These are phyloP conservation scores for Cornus controversa DNA, from an alignment of 148 eudicot species.

Conservation along the genomic window DNA sequence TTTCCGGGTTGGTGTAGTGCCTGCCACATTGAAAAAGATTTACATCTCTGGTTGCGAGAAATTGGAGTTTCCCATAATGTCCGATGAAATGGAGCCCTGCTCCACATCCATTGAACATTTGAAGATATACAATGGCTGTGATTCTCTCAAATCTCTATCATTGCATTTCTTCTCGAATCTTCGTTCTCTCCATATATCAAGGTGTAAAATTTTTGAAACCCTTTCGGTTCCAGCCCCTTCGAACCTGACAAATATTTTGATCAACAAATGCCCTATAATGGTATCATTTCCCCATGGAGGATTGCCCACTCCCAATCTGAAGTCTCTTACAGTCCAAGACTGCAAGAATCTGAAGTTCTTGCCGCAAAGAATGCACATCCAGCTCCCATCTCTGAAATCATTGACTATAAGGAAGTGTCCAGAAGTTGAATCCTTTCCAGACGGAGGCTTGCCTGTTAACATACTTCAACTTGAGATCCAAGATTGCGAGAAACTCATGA, in stretches of 20 bases:
- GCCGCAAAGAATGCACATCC: background rate
- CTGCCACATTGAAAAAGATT: background rate
- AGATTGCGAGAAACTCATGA: background rate
- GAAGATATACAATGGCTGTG: too few species aligned
- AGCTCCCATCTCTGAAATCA: background rate
- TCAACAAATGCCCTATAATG: too few species aligned
- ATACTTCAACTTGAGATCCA: background rate
- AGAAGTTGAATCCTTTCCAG: background rate
- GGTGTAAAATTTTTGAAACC: background rate
- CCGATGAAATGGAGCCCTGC: too few species aligned
- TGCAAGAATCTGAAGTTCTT: background rate
- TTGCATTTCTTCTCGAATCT: background rate
- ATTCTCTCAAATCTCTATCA: too few species aligned
- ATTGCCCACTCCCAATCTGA: background rate
- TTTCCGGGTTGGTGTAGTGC: background rate
- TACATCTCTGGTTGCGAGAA: background rate
- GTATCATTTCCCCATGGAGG: background rate
- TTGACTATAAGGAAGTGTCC: background rate
- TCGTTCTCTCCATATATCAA: background rate
- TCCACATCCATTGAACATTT: too few species aligned
- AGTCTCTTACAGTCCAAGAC: rapidly evolving
- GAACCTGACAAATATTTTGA: too few species aligned
- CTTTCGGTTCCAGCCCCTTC: background rate
- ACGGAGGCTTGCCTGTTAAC: background rate
- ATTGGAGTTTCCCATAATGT: background rate